phyloP scores from a whole-genome alignment of 352 stramenopile species.

The Hyaloperonospora brassicae region DNA sequence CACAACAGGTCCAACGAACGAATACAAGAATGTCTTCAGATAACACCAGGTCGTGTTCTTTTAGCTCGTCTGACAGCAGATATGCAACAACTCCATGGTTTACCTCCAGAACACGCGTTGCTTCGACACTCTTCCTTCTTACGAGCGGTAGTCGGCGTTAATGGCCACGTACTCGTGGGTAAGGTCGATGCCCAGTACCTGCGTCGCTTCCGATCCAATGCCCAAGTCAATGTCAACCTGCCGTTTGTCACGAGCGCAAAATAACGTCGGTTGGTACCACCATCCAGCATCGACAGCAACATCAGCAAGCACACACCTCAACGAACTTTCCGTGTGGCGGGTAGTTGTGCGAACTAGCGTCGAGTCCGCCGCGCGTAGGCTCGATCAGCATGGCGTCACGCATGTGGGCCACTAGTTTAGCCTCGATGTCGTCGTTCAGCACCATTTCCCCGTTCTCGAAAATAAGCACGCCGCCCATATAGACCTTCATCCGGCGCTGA shows the following conservation, averaged over 20 bases:
- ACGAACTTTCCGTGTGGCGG: slow-evolving; percentile 94
- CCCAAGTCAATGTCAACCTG: slow-evolving; percentile 92
- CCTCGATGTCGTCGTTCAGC: slow-evolving; percentile 87
- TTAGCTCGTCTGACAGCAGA: slow-evolving; percentile 9
- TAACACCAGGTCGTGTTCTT: slow-evolving; percentile 6
- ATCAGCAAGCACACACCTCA: slow-evolving; percentile 44
- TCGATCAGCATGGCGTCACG: slow-evolving; percentile 88
- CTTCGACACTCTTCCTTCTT: slow-evolving; percentile 18
- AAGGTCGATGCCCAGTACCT: slow-evolving; percentile 94
- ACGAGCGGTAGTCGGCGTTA: slow-evolving; percentile 98
- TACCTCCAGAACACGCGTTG: neutral
- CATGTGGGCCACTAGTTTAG: slow-evolving; percentile 92
- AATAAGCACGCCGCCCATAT: slow-evolving; percentile 88
- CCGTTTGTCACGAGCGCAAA: slow-evolving; percentile 1
- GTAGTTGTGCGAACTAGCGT: slow-evolving; percentile 82
- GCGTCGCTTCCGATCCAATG: slow-evolving; percentile 67
- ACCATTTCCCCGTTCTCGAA: slow-evolving; percentile 94
- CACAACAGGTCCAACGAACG: too few species aligned
- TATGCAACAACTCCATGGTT: slow-evolving; percentile 2
- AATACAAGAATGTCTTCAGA: too few species aligned
- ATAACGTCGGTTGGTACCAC: neutral
- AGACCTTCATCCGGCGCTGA: slow-evolving; percentile 73
- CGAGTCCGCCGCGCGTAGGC: slow-evolving; percentile 61
- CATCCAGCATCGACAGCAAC: neutral
- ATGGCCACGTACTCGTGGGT: slow-evolving; percentile 97